phyloP scores from a whole-genome alignment of 257 asterid species.

The Rubia yunnanensis region DNA sequence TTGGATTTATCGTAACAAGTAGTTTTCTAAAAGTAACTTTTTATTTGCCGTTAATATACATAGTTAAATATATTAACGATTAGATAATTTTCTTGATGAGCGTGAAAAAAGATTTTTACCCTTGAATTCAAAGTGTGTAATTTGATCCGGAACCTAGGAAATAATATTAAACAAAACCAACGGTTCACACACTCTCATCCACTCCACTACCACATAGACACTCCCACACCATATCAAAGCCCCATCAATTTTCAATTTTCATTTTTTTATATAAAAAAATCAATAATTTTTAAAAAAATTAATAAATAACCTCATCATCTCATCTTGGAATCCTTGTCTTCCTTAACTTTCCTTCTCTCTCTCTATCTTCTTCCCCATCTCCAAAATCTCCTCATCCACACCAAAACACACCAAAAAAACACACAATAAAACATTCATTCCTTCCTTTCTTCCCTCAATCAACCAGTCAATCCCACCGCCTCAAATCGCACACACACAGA shows the following conservation, averaged over 20 bases:
- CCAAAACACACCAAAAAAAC: slow-evolving; percentile 5
- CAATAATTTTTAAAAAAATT: background rate
- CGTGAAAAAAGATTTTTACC: no score
- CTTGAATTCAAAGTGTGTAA: no score
- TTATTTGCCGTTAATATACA: no score
- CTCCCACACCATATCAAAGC: background rate
- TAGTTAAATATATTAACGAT: no score
- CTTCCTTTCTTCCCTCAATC: background rate
- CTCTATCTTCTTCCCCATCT: slow-evolving; percentile 1
- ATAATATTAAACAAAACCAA: background rate
- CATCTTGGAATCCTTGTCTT: slow-evolving; percentile 14
- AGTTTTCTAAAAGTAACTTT: no score
- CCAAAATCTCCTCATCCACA: background rate
- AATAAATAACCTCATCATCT: slow-evolving; percentile 16
- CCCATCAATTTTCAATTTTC: background rate
- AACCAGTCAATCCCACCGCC: background rate
- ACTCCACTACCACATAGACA: background rate
- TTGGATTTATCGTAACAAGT: no score
- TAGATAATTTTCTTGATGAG: no score
- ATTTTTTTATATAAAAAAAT: background rate
- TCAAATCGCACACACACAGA: background rate
- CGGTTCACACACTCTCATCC: background rate
- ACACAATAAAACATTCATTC: slow-evolving; percentile 1
- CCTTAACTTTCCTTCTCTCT: slow-evolving; percentile 7
- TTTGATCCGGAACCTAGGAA: no score